phyloP scores from a whole-genome alignment of 768 basidiomycete genomes.

The Sarcodon aspratus region DNA sequence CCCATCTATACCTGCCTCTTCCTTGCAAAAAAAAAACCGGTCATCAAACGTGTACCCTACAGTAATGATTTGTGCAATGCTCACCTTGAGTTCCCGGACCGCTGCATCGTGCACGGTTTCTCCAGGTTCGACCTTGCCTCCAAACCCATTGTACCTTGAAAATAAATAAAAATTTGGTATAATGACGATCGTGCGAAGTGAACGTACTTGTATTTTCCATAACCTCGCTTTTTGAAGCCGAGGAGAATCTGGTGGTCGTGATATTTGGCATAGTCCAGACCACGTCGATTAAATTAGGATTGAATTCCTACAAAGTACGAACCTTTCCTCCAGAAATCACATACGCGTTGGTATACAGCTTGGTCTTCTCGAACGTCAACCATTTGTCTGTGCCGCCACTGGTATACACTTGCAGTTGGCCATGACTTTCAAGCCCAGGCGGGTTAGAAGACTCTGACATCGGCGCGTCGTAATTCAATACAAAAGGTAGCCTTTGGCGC shows the following conservation, averaged over 20 bases:
- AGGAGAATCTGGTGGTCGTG: constrained; percentile 56
- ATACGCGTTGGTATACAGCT: constrained; percentile 63
- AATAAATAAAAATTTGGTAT: background rate
- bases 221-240: constrained; percentile 72
- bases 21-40: constrained; percentile 34
- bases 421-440: constrained; percentile 4
- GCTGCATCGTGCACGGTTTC: constrained; percentile 67
- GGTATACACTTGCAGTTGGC: constrained; percentile 1
- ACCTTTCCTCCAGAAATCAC: constrained; percentile 33
- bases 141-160: constrained; percentile 89
- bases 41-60: background rate
- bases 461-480: background rate
- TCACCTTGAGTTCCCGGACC: constrained; percentile 57
- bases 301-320: background rate
- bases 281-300: background rate
- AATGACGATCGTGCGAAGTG: background rate
- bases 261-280: too few species aligned
- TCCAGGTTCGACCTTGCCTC: constrained; percentile 72
- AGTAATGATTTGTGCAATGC: background rate
- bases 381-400: constrained; percentile 22
- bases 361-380: constrained; percentile 29
- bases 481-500: too few species aligned
- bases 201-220: constrained; percentile 50
- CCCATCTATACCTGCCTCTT: constrained; percentile 72
- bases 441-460: background rate